These are phyloP conservation scores for Parathielavia appendiculata DNA, from an alignment of 495 filamentous ascomycete genomes.

Conservation along the genomic window DNA sequence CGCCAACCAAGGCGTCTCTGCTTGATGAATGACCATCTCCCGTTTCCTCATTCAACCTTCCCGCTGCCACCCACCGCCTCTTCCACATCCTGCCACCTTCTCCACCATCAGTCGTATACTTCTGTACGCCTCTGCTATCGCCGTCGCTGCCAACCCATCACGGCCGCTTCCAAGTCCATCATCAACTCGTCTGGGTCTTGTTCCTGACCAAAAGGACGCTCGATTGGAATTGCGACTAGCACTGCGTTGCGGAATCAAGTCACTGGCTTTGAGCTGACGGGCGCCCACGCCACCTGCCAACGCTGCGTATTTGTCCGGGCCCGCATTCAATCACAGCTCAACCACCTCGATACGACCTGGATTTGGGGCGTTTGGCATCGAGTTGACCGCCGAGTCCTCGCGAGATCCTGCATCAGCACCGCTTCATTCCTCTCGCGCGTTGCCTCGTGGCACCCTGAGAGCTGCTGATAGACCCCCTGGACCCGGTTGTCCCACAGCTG, in stretches of 20 bases:
- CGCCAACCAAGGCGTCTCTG: slow-evolving; percentile 15
- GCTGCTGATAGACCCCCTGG: slow-evolving; percentile 15
- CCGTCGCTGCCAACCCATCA: slow-evolving; percentile 18
- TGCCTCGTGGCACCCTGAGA: slow-evolving; percentile 15
- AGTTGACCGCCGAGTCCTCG: slow-evolving; percentile 4
- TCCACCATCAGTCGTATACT: slow-evolving; percentile 22
- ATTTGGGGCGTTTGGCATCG: background rate
- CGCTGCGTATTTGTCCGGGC: background rate
- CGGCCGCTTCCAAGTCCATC: slow-evolving; percentile 20
- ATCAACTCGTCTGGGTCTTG: background rate
- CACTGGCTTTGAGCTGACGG: slow-evolving; percentile 19
- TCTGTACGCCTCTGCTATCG: slow-evolving; percentile 33
- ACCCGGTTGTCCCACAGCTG: slow-evolving; percentile 19
- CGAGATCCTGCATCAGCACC: slow-evolving; percentile 10
- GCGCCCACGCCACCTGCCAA: background rate
- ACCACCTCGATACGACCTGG: slow-evolving; percentile 7
- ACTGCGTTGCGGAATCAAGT: slow-evolving; percentile 15
- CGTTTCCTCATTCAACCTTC: slow-evolving; percentile 1
- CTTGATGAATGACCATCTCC: slow-evolving; percentile 2
- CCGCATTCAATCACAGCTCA: slow-evolving; percentile 14
- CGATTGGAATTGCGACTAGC: slow-evolving; percentile 14
- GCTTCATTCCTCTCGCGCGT: background rate
- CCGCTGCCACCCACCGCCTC: slow-evolving; percentile 19
- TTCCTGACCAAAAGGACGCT: background rate
- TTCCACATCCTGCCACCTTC: slow-evolving; percentile 14